Evolutionary conservation across 148 eudicot species (phyloP), one percentile per base, ranked within the genome.

Genomic region (Selenicereus undatus): DNA sequence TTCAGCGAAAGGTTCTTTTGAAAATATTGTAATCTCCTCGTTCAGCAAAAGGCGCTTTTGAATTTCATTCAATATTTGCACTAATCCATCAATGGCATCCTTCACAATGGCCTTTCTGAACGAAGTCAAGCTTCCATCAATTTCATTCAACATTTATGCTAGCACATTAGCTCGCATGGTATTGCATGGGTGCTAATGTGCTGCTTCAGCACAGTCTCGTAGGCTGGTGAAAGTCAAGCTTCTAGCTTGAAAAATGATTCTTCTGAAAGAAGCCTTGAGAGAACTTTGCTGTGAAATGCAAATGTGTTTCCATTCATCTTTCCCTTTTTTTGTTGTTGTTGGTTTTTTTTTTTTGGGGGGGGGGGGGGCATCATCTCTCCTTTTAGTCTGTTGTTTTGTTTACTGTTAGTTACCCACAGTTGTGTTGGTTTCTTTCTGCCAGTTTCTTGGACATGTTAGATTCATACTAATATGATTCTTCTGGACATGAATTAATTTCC

Each of bases 401-500:
- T 66, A 10, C 32, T n/a, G 4, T 26, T 27, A 27, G 7, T 12
- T 66, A 11, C 71, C 71, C 9, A 11, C 71, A 66, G 32, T 66
- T 18, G 62, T 20, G 14, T 39, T 56, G 62, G 62, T 56, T 56
- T 16, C 22, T 16, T 56, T 17, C 62, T 56, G 21, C 32, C 27
- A 66, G 26, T 27, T 26, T 66, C 18, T 66, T 66, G 71, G 26
- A 66, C 71, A 26, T 66, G 1, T 66, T 66, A 11, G 5, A 66
- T 66, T 26, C 35, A 5, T 66, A 78, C 76, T 76, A 69, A 43
- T 72, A 70, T 80, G 13, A 80, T 78, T 80, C 69, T 45, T n/a
- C n/a, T 32, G 78, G 64, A 29, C 62, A 42, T 82, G 45, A 60
- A 84, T 48, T 69, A 48, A 71, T 75, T 81, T 12, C 78, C 60